A percentile compares a stretch with the other conserved stretches of the same genome.
These are phyloP conservation scores for Gremmenia infestans DNA, from an alignment of 2,329 filamentous ascomycete species.

Conservation along the genomic window DNA sequence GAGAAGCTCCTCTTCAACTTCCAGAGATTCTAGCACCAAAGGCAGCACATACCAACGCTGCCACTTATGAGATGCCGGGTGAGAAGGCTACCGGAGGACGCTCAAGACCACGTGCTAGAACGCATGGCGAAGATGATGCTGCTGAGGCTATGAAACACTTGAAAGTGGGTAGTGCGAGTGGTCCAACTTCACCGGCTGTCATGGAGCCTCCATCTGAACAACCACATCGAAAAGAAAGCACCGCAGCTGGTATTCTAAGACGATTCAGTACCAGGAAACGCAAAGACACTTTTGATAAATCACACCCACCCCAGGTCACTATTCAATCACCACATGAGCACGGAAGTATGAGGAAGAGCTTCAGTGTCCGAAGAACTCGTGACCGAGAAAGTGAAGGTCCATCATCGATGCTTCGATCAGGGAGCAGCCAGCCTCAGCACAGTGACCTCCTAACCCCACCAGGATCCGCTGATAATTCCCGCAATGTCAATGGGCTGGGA, in stretches of 20 bases:
- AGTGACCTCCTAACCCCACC: slow-evolving; percentile 75
- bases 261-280: slow-evolving; percentile 85
- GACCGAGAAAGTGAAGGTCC: slow-evolving; percentile 44
- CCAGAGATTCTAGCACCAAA: slow-evolving; percentile 77
- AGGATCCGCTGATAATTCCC: slow-evolving; percentile 54
- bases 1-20: slow-evolving; percentile 51
- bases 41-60: slow-evolving; percentile 82
- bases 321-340: slow-evolving; percentile 74
- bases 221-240: slow-evolving; percentile 75
- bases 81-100: slow-evolving; percentile 82
- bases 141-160: slow-evolving; percentile 66
- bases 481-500: slow-evolving; percentile 65
- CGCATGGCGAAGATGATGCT: slow-evolving; percentile 90
- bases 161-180: slow-evolving; percentile 46
- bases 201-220: slow-evolving; percentile 55
- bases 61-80: slow-evolving; percentile 80
- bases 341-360: slow-evolving; percentile 72
- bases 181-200: slow-evolving; percentile 43
- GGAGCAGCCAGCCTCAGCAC: slow-evolving; percentile 65
- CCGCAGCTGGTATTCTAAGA: slow-evolving; percentile 76
- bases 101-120: slow-evolving; percentile 78
- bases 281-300: slow-evolving; percentile 54
- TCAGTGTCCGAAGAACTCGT: slow-evolving; percentile 67
- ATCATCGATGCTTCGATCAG: slow-evolving; percentile 47
- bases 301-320: slow-evolving; percentile 67